Conservation (phyloP, 2,329 filamentous ascomycete genomes). For the Exophiala mesophila region DNA sequence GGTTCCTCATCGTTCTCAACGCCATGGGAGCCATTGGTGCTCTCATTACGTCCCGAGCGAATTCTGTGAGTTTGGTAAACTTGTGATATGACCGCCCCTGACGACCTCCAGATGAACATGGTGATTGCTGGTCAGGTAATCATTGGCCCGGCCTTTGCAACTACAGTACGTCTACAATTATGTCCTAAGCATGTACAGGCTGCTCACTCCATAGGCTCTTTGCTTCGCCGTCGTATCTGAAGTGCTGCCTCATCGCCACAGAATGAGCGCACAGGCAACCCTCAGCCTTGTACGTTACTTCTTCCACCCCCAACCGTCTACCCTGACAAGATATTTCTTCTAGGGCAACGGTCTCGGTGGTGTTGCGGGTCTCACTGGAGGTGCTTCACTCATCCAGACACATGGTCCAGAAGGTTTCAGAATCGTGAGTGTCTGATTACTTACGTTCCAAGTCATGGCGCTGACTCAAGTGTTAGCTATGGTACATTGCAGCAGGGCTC, state of each 20-base stretch:
- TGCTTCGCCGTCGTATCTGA: constrained; percentile 3
- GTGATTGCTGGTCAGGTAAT: background rate
- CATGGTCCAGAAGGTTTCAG: constrained; percentile 5
- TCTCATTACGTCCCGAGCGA: background rate
- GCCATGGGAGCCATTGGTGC: background rate
- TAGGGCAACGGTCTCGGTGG: constrained; percentile 3
- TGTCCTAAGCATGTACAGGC: too few relatives aligned
- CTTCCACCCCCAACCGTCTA: background rate
- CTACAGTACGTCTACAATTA: too few relatives aligned
- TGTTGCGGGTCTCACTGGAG: constrained; percentile 1
- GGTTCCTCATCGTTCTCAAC: constrained; percentile 1
- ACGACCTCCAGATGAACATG: background rate
- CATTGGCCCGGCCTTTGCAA: background rate
- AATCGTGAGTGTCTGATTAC: constrained; percentile 1
- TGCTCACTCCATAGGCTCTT: constrained; percentile 1
- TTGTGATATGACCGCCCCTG: too few relatives aligned
- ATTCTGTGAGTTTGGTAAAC: too few relatives aligned
- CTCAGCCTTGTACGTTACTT: constrained; percentile 2
- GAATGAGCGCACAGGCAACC: constrained; percentile 3
- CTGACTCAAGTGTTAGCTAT: constrained; percentile 3
- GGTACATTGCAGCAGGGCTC: constrained; percentile 2
- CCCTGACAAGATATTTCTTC: background rate
- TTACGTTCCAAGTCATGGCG: constrained; percentile 1
- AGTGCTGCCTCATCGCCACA: constrained; percentile 4
- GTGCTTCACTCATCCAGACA: background rate